Evolutionary conservation across 768 basidiomycete genomes (phyloP), one percentile per base, ranked within the genome.

Genomic region (Crepidotus variabilis): DNA sequence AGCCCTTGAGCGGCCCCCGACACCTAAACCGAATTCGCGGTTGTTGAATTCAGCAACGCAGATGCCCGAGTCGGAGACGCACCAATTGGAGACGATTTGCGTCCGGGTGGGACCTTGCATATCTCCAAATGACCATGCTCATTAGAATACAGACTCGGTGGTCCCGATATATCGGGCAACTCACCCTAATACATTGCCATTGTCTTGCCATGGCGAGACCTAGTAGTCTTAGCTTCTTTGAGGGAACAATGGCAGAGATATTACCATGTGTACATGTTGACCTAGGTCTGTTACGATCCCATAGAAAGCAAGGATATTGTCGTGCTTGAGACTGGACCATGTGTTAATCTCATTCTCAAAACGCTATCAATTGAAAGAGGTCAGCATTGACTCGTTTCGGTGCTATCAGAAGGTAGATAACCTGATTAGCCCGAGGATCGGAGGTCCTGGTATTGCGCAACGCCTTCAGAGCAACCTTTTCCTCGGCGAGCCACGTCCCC

Each of bases 171-270:
- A 4, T 34, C 22, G 14, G 8, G 50, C 34, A 20, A 61, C 74
- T 55, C 60, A 82, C 84, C 78, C 76, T 0, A 79, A 70, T 18
- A 83, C 77, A 62, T 85, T 80, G 43, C 81, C 82, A 60, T 83
- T 77, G 34, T 75, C 72, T 69, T 84, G 82, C 84, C 84, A 86
- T 5, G 83, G 81, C 9, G 84, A 84, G 32, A 86, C 82, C 82
- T 84, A 50, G 34, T 50, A 13, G 24, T 14, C 33, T 51, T 59
- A 23, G 50, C 34, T 18, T 35, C 16, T 35, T 21, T 14, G 23
- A 28, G 35, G 23, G 36, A 22, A 33, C 32, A 43, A 47, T 46
- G 21, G 22, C 24, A 8, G 14, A 39, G 47, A 45, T 24, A 24
- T 33, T 62, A 74, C 83, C 65, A 80, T 81, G 60, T 83, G 75